phyloP scores from a whole-genome alignment of 768 basidiomycete species.

The Sporobolomyces phaffii region DNA sequence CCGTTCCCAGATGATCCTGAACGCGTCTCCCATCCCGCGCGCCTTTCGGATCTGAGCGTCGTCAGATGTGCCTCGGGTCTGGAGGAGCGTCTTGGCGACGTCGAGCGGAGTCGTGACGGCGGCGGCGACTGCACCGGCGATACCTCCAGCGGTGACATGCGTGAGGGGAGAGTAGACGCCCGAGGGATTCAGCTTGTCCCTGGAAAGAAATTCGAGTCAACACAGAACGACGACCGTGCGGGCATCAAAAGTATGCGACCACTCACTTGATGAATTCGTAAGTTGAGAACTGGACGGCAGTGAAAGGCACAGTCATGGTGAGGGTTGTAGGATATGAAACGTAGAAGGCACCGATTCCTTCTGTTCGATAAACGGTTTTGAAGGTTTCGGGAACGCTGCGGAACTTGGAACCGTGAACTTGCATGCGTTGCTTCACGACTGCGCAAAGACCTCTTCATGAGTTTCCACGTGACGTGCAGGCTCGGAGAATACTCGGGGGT shows the following conservation, averaged over 20 bases:
- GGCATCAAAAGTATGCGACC: slow-evolving; percentile 43
- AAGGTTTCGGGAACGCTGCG: slow-evolving; percentile 82
- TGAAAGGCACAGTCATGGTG: slow-evolving; percentile 90
- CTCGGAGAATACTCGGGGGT: too few relatives aligned
- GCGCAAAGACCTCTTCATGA: slow-evolving; percentile 9
- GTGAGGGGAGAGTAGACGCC: slow-evolving; percentile 85
- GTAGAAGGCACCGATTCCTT: slow-evolving; percentile 89
- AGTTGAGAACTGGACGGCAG: slow-evolving; percentile 92
- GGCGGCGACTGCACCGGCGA: slow-evolving; percentile 88
- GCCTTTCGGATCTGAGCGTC: slow-evolving; percentile 79
- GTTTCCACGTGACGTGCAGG: too few relatives aligned
- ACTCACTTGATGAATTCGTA: slow-evolving; percentile 88
- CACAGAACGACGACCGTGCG: not conserved
- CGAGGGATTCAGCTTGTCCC: slow-evolving; percentile 62
- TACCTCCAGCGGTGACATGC: slow-evolving; percentile 83
- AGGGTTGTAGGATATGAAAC: slow-evolving; percentile 97
- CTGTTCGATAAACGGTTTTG: slow-evolving; percentile 69
- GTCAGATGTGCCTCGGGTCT: slow-evolving; percentile 83
- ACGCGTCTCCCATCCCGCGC: slow-evolving; percentile 77
- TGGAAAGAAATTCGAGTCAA: not conserved
- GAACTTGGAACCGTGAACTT: slow-evolving; percentile 87
- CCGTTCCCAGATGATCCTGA: slow-evolving; percentile 75
- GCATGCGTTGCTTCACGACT: slow-evolving; percentile 99
- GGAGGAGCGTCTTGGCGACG: slow-evolving; percentile 93
- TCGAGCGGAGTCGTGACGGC: slow-evolving; percentile 94